Evolutionary conservation across 768 basidiomycete genomes (phyloP), one percentile per base, ranked within the genome.

Genomic region (Daedalea quercina): DNA sequence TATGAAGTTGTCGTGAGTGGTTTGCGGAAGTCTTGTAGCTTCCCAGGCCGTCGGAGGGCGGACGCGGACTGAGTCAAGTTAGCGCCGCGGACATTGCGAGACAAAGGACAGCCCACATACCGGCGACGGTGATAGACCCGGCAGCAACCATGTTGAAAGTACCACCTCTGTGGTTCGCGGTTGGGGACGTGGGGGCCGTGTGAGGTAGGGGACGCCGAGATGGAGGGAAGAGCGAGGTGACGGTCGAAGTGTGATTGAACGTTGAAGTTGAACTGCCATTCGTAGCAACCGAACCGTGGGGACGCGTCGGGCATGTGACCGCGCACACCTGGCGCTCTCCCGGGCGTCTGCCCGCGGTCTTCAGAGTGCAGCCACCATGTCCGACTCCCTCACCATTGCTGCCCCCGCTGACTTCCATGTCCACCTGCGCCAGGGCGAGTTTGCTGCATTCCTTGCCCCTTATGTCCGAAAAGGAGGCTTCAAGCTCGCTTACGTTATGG

Each of bases 331-430:
- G 19, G 25, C 33, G 35, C 22, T 26, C 6, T 31, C 28, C 6
- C 28, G 28, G 28, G 28, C 28, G 28, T 42, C 12, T 51, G 50
- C 22, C 19, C 37, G 43, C 24, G n/a, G 31, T 44, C 40, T 26
- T 41, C 26, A 23, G 26, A 28, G 50, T 59, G 47, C 53, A 37
- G 12, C 55, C 33, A 57, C 56, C 54, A 71, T 69, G 68, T 57
- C 60, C 47, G 73, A 75, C 70, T 70, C 71, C 40, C 70, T 84
- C 57, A 64, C 73, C 12, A 66, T 86, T 37, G 56, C 70, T 13
- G 81, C 87, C 1, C 90, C 92, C 15, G 87, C 90, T 28, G 92
- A 94, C 73, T 95, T 96, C 65, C 96, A 99, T 73, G 94, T 97
- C 59, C 95, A 99, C 68, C 82, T 99, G 25, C 83, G 96, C 40